These are phyloP conservation scores for Chlamydomonas sphaeroides DNA, from an alignment of 139 green algal species.

Conservation along the genomic window DNA sequence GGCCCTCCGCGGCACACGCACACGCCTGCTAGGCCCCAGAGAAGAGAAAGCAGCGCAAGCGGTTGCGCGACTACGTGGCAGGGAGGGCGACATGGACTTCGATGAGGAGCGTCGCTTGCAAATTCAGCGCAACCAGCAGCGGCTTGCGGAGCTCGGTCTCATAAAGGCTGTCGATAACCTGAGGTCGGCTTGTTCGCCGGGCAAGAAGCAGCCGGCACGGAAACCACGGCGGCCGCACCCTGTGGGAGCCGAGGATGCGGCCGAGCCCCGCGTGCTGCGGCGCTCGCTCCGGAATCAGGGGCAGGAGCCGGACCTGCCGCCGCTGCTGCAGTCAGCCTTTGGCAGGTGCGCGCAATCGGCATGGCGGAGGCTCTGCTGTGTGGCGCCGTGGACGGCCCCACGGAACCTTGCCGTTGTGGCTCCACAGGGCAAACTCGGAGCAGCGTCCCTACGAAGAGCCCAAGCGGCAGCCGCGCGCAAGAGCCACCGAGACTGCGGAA, in stretches of 20 bases:
- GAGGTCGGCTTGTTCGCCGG: neutral
- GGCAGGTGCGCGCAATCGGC: neutral
- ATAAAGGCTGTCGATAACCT: neutral
- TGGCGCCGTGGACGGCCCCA: too few relatives aligned
- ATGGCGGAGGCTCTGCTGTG: too few relatives aligned
- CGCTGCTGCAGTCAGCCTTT: neutral
- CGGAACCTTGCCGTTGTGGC: too few relatives aligned
- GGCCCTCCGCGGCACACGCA: too few relatives aligned
- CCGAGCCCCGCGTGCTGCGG: neutral
- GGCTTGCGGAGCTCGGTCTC: constrained; percentile 3
- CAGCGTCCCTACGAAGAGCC: neutral
- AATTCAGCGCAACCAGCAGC: constrained; percentile 23
- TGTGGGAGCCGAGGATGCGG: too few relatives aligned
- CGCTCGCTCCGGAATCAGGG: neutral
- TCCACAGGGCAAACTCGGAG: too few relatives aligned
- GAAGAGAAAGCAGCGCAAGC: too few relatives aligned
- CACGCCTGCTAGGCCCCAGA: too few relatives aligned
- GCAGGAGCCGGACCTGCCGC: constrained; percentile 11
- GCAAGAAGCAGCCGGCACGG: neutral
- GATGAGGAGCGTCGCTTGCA: neutral
- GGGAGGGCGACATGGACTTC: constrained; percentile 1
- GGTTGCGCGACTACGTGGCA: too few relatives aligned
- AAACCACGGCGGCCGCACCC: too few relatives aligned
- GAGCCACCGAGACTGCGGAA: neutral
- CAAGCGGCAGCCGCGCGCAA: neutral